These are phyloP conservation scores for Lunularia cruciata DNA, from an alignment of 225 moss, liverwort and hornwort genomes.

Conservation along the genomic window DNA sequence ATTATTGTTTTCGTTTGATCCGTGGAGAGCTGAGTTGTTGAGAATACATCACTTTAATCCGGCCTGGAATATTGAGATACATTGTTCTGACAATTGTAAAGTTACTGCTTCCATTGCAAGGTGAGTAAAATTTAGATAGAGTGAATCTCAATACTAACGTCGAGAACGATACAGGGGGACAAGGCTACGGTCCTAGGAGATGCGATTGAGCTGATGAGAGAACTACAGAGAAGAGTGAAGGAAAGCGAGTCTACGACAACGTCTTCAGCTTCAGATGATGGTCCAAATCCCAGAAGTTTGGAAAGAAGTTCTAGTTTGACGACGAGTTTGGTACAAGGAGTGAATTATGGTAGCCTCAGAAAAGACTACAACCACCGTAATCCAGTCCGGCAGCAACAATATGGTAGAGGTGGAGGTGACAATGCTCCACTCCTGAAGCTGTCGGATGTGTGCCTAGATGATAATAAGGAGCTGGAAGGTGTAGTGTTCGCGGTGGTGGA, in stretches of 20 bases:
- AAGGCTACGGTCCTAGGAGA: constrained; percentile 13
- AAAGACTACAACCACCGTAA: constrained; percentile 4
- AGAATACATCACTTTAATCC: no score
- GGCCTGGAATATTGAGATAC: no score
- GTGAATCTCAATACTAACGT: no score
- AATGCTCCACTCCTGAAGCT: constrained; percentile 23
- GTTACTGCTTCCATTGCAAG: not conserved
- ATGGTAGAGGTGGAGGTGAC: constrained; percentile 9
- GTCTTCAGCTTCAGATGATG: constrained; percentile 23
- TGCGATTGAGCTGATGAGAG: constrained; percentile 16
- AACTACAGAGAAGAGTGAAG: constrained; percentile 20
- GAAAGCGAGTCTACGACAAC: constrained; percentile 29
- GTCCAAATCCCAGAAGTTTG: constrained; percentile 8
- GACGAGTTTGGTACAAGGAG: constrained; percentile 19
- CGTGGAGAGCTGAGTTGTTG: no score
- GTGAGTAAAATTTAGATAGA: not conserved
- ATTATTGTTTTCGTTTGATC: no score
- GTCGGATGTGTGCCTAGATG: constrained; percentile 25
- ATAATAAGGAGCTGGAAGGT: constrained; percentile 20
- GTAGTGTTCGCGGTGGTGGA: constrained; percentile 19
- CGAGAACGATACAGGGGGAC: constrained; percentile 11
- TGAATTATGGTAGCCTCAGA: constrained; percentile 20
- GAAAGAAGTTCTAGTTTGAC: constrained; percentile 16
- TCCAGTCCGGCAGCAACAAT: constrained; percentile 10
- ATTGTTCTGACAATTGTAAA: not conserved